Percentiles rank a stretch among this genome's conserved stretches.
Evolutionary conservation across 148 eudicot species (phyloP).

Genomic region (Vaccinium corymbosum): DNA sequence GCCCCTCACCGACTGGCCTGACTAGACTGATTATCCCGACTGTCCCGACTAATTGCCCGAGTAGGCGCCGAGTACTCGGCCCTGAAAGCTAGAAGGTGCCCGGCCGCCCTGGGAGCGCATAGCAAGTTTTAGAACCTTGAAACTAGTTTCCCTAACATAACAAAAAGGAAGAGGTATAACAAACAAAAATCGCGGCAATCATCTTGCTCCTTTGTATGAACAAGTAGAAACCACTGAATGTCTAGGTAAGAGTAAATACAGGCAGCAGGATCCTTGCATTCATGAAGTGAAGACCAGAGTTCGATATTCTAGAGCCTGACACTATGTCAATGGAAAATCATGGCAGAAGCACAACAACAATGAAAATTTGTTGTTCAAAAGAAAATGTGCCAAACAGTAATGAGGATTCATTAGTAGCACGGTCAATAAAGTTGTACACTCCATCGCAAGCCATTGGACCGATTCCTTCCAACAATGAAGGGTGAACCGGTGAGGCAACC

Average conservation of each 20-base stretch:
- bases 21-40: too few relatives aligned
- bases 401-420: background rate
- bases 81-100: too few relatives aligned
- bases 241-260: background rate
- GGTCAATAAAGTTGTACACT: background rate
- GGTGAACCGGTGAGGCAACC: background rate
- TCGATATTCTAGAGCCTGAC: background rate
- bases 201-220: background rate
- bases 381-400: background rate
- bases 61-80: too few relatives aligned
- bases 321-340: background rate
- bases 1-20: too few relatives aligned
- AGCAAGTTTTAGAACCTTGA: background rate
- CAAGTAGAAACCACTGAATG: background rate
- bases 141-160: background rate
- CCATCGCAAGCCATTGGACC: background rate
- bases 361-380: background rate
- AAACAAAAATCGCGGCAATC: background rate
- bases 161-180: background rate
- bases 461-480: background rate
- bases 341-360: background rate
- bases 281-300: slow-evolving; percentile 4
- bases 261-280: background rate
- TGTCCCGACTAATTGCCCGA: too few relatives aligned
- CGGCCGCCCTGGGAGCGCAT: too few relatives aligned